A percentile compares a stretch with the other conserved stretches of the same genome.
Evolutionary conservation across 1,284 basidiomycete genomes (phyloP).

Genomic region (Malassezia restricta): DNA sequence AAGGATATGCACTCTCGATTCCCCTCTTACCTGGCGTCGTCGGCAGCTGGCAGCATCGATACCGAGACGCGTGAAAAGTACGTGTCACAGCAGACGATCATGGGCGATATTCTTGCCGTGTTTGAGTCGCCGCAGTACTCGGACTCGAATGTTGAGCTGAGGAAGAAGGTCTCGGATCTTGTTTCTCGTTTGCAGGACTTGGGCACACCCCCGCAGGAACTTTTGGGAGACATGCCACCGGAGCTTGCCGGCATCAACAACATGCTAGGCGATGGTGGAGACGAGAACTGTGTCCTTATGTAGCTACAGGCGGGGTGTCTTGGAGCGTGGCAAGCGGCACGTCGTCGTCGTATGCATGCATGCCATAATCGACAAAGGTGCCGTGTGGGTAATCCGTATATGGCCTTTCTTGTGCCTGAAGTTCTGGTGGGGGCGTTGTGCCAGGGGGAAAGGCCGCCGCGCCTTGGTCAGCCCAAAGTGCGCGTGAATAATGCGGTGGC

Average conservation of each 20-base stretch:
- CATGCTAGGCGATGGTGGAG: conserved; percentile 18
- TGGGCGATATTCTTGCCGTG: conserved; percentile 58
- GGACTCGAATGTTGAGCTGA: conserved; percentile 55
- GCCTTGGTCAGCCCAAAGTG: neutral
- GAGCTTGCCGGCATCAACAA: conserved; percentile 46
- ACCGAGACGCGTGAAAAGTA: conserved; percentile 60
- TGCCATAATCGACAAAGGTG: conserved; percentile 1
- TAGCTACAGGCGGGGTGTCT: conserved; percentile 12
- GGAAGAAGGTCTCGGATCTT: conserved; percentile 55
- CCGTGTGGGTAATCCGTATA: conserved; percentile 1
- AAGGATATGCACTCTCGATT: conserved; percentile 62
- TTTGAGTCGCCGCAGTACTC: conserved; percentile 57
- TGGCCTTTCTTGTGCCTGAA: neutral
- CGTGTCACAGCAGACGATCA: conserved; percentile 57
- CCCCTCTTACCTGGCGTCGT: conserved; percentile 59
- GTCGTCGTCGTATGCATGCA: neutral
- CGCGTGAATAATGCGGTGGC: conserved; percentile 15
- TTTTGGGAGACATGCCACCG: conserved; percentile 81
- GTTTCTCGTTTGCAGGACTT: conserved; percentile 75
- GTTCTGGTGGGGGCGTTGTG: conserved; percentile 1
- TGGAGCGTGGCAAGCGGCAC: neutral
- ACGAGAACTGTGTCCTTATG: conserved; percentile 37
- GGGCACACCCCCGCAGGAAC: conserved; percentile 74
- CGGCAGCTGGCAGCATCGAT: conserved; percentile 49
- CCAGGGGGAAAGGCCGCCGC: neutral